Base-by-base conservation (phyloP, 176 grass and related monocot species). In the Poa annua region DNA sequence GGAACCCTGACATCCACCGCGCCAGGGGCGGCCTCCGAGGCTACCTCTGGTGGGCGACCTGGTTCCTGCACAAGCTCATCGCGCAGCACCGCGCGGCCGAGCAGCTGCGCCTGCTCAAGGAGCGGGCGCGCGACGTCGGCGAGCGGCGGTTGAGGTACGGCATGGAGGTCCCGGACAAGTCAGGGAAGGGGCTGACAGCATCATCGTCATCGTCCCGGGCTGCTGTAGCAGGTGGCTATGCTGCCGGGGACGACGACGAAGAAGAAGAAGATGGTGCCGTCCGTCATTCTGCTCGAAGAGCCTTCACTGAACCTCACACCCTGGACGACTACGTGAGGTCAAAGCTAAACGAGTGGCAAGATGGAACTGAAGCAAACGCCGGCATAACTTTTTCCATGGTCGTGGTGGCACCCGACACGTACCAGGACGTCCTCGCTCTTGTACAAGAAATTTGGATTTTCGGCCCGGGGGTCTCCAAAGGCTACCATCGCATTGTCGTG, bases 81-180 rank as follows among this genome's bases (percentile, higher is more conserved):
- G 76, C 76, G 7, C 22, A 32, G 22, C 57, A 63, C 57, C 57
- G 24, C 24, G 57, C 76, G 0, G 76, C 76, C 15, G 12, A 39
- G 6, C n/a, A 77, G 54, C 53, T 77, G 36, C 7, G 53, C 3
- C 19, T 25, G 7, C 75, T 77, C 13, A 74, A 51, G 47, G 24
- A 74, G 22, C 22, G 71, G 47, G 71, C 71, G 15, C 47, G 45
- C 3, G 71, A 77, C 0, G 35, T 60, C 1, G 75, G 75, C 3
- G 75, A 77, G n/a, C 54, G 75, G 12, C 53, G 75, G 7, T 6
- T 77, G 75, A 57, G 75, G 35, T 60, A 77, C 0, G 54, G 75
- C 54, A 35, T 77, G 13, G 75, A 77, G 53, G 12, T 77, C 41
- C 75, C 82, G 0, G 48, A 0, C 17, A 80, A 50, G 35, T 38